Conservation (phyloP, 2,329 filamentous ascomycete genomes). For the Blumeriella jaapii region DNA sequence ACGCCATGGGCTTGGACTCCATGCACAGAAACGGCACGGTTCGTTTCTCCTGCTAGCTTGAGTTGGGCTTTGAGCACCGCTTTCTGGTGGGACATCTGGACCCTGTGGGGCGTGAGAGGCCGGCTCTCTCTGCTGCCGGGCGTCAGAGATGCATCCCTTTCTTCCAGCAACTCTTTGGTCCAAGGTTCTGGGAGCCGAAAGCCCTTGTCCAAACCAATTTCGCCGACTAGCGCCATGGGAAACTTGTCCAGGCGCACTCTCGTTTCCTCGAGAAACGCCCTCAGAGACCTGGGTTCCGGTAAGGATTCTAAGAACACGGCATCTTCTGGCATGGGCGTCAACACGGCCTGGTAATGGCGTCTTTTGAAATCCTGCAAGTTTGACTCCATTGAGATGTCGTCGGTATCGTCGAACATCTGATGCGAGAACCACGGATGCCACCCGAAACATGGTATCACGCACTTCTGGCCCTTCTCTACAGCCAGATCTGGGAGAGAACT, state of each 20-base stretch:
- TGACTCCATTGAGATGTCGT: slow-evolving; percentile 10
- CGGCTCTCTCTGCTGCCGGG: slow-evolving; percentile 62
- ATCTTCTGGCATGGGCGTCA: slow-evolving; percentile 43
- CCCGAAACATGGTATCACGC: slow-evolving; percentile 62
- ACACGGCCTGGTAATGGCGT: slow-evolving; percentile 54
- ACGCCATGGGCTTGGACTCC: slow-evolving; percentile 46
- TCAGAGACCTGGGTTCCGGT: slow-evolving; percentile 49
- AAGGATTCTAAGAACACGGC: slow-evolving; percentile 35
- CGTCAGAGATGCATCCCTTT: slow-evolving; percentile 41
- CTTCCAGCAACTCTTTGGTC: slow-evolving; percentile 31
- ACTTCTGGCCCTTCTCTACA: slow-evolving; percentile 25
- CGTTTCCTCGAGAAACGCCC: slow-evolving; percentile 44
- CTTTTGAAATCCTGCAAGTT: slow-evolving; percentile 30
- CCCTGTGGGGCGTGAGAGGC: slow-evolving; percentile 53
- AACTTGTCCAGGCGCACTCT: slow-evolving; percentile 41
- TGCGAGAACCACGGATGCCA: slow-evolving; percentile 86
- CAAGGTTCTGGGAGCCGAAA: slow-evolving; percentile 60
- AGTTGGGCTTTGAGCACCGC: slow-evolving; percentile 56
- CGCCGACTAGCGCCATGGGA: slow-evolving; percentile 59
- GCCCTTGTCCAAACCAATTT: slow-evolving; percentile 66
- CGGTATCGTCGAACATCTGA: slow-evolving; percentile 55
- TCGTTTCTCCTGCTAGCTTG: slow-evolving; percentile 54
- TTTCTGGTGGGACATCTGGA: slow-evolving; percentile 58
- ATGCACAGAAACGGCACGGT: slow-evolving; percentile 69
- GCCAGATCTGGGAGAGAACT: slow-evolving; percentile 21